Percentiles rank a stretch among this genome's conserved stretches.
These are phyloP conservation scores for Exutisphaerella laricina DNA, from an alignment of 2,329 filamentous ascomycete genomes.

Conservation along the genomic window DNA sequence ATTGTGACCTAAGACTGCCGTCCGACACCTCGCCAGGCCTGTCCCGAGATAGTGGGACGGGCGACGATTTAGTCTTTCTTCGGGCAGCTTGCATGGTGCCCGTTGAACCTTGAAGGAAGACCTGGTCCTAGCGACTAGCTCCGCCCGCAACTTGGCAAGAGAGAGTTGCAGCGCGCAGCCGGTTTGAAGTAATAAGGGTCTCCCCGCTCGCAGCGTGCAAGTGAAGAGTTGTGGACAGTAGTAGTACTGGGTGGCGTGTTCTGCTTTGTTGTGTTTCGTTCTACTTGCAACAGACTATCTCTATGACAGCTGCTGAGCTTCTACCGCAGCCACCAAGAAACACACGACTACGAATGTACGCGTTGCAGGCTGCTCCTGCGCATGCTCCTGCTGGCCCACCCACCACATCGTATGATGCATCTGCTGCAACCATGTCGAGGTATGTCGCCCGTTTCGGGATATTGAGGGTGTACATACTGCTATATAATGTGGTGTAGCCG, in stretches of 20 bases:
- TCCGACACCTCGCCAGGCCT: conserved; percentile 4
- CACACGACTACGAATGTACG: conserved; percentile 16
- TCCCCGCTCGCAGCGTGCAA: conserved; percentile 1
- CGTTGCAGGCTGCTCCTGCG: conserved; percentile 16
- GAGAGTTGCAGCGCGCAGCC: not conserved
- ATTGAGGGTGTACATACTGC: not conserved
- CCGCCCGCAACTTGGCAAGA: not conserved
- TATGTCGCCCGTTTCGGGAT: conserved; percentile 8
- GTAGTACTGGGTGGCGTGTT: conserved; percentile 19
- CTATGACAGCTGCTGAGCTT: conserved; percentile 4
- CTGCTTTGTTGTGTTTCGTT: conserved; percentile 13
- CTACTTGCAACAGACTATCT: not conserved
- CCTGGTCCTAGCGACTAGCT: conserved; percentile 3
- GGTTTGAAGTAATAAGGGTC: conserved; percentile 4
- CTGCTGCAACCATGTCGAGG: conserved; percentile 19
- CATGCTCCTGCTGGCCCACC: conserved; percentile 7
- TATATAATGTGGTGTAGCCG: not conserved
- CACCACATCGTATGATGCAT: conserved; percentile 11
- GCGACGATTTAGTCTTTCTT: not conserved
- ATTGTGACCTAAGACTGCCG: conserved; percentile 9
- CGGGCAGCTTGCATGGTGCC: conserved; percentile 6
- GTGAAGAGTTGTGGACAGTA: not conserved
- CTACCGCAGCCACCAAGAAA: conserved; percentile 2
- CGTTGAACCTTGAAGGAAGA: conserved; percentile 5
- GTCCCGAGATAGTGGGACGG: not conserved